Evolutionary conservation across 805 yeast genomes (phyloP), one percentile per base, ranked within the genome.

Genomic region (Suhomyces prunicola): DNA sequence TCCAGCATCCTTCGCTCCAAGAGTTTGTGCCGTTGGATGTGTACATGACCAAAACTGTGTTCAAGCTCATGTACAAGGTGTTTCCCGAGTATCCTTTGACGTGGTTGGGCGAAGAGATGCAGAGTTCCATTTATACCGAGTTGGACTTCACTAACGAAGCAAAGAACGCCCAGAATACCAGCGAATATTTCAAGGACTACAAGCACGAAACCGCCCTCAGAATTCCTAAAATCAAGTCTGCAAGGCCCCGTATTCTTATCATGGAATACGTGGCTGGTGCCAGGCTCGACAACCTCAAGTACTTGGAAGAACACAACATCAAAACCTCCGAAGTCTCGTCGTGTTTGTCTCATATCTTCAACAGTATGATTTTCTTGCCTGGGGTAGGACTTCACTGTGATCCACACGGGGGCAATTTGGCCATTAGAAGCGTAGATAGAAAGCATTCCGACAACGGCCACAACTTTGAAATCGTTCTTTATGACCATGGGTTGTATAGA

Each of bases 341-440:
- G 6, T 93, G 97, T 66, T 76, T 94, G 39, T 84, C 97, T 0
- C 97, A 93, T 61, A 85, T 90, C 27, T 94, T 94, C 76, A 90
- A 93, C 73, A 86, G 84, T 64, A 94, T 94, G 99, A 90, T 94
- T 41, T 94, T 94, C 73, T 87, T 96, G 2, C 96, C 97, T 0
- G 86, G 84, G 26, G 96, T 90, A 22, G 90, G 93, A 0, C 81
- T 94, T 44, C 99, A 94, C 67, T 94, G 99, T 72, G 99, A 94
- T 67, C 99, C 99, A 1, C 99, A 94, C 67, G 97, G 96, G 9
- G 99, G 99, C 0, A 94, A 94, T 63, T 74, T 94, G 54, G 97
- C 98, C 0, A 90, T 94, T 22, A 75, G 91, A 52, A 61, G 69
- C 9, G 51, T 65, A 8, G 63, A 64, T 17, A 42, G 19, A 7